phyloP scores from a whole-genome alignment of 805 yeast species.

The Isabelozyma gotoi region DNA sequence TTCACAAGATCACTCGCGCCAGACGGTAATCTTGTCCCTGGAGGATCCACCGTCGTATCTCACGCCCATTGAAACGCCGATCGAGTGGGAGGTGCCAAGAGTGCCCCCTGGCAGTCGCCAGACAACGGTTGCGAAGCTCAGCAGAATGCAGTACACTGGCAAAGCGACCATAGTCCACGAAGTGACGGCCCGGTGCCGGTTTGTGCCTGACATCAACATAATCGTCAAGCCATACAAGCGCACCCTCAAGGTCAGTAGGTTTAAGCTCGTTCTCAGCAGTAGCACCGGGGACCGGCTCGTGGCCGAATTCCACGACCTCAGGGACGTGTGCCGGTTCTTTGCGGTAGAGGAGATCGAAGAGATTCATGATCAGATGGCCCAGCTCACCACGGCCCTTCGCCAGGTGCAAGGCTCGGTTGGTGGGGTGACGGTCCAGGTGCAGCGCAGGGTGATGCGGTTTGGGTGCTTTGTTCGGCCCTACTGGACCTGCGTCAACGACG shows the following conservation, averaged over 20 bases:
- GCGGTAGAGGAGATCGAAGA: slow-evolving; percentile 13
- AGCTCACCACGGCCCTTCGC: slow-evolving; percentile 6
- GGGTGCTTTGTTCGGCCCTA: background rate
- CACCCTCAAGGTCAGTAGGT: slow-evolving; percentile 23
- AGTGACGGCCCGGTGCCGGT: slow-evolving; percentile 15
- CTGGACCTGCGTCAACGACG: background rate
- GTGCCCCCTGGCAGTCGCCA: no score
- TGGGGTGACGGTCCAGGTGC: background rate
- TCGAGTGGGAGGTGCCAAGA: no score
- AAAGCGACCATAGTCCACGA: slow-evolving; percentile 10
- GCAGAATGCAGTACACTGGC: background rate
- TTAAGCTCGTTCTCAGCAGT: slow-evolving; percentile 19
- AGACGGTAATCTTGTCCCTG: background rate
- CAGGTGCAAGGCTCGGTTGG: background rate
- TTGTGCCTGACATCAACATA: slow-evolving; percentile 16
- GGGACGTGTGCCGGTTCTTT: slow-evolving; percentile 26
- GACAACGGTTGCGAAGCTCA: no score
- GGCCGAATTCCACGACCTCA: slow-evolving; percentile 20
- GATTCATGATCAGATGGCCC: slow-evolving; percentile 6
- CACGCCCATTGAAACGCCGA: no score
- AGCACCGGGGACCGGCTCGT: slow-evolving; percentile 4
- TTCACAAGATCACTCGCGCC: background rate
- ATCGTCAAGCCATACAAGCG: slow-evolving; percentile 28
- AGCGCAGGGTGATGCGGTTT: background rate
- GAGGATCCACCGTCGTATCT: slow-evolving; percentile 13